phyloP scores from a whole-genome alignment of 2,329 filamentous ascomycete species.

The Chaetomiaceae sp. region DNA sequence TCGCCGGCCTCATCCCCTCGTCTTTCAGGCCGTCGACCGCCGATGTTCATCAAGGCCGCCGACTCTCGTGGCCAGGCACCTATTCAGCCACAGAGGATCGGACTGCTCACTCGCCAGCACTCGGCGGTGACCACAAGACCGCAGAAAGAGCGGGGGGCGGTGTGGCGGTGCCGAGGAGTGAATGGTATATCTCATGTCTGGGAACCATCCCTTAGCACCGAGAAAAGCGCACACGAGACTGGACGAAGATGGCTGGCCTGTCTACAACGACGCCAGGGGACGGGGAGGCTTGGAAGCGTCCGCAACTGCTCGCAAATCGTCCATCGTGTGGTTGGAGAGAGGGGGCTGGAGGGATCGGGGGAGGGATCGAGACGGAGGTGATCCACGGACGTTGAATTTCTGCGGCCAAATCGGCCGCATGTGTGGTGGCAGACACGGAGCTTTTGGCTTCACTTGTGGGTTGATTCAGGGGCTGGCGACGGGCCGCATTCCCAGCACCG shows the following conservation, averaged over 20 bases:
- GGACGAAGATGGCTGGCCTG: background rate
- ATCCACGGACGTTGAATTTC: too few species aligned
- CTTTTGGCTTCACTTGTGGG: too few species aligned
- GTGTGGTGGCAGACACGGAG: too few species aligned
- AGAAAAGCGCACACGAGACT: background rate
- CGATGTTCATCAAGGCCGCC: background rate
- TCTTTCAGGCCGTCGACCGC: slow-evolving; percentile 7
- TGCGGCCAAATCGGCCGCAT: too few species aligned
- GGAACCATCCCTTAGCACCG: background rate
- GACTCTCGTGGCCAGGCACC: background rate
- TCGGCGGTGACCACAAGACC: background rate
- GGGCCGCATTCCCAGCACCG: too few species aligned
- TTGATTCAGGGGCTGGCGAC: too few species aligned
- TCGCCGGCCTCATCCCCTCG: slow-evolving; percentile 4
- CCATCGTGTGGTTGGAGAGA: background rate
- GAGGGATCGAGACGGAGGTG: too few species aligned
- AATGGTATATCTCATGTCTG: too few species aligned
- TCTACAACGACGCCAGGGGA: background rate
- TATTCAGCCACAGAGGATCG: background rate
- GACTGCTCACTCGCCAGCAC: background rate
- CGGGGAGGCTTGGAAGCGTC: background rate
- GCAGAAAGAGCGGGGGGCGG: background rate
- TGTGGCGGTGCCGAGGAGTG: too few species aligned
- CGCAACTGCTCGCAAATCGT: background rate
- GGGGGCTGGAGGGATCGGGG: background rate